phyloP scores from a whole-genome alignment of 192 early-diverging fungal genomes.

The Pilobolus umbonatus region DNA sequence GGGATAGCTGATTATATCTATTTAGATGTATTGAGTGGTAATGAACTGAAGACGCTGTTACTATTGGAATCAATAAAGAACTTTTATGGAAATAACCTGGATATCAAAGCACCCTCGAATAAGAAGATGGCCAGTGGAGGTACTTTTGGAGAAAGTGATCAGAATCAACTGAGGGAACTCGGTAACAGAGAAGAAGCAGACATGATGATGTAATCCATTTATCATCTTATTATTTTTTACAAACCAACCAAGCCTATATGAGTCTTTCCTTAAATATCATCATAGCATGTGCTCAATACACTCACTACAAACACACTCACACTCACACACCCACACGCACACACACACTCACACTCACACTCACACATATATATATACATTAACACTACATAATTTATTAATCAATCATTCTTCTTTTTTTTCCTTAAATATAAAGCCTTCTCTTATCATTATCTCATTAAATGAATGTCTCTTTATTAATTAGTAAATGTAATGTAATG shows the following conservation, averaged over 20 bases:
- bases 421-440: background rate
- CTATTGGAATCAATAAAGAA: conserved; percentile 28
- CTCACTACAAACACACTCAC: too few species aligned
- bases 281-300: too few species aligned
- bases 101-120: background rate
- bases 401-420: background rate
- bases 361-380: too few species aligned
- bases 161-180: conserved; percentile 1
- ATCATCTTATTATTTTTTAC: too few species aligned
- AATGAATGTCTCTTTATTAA: too few species aligned
- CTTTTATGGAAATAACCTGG: conserved; percentile 3
- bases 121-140: conserved; percentile 34
- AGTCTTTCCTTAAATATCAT: too few species aligned
- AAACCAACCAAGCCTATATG: too few species aligned
- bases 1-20: background rate
- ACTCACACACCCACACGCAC: too few species aligned
- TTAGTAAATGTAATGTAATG: too few species aligned
- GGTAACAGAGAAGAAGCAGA: conserved; percentile 1
- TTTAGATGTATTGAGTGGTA: conserved; percentile 35
- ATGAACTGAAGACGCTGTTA: conserved; percentile 33
- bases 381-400: too few species aligned
- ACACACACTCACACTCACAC: too few species aligned
- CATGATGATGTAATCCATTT: too few species aligned
- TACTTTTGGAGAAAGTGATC: conserved; percentile 31
- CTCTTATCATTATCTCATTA: background rate